Base-by-base conservation (phyloP, 2,329 filamentous ascomycete species). In the Botrytis fabae region DNA sequence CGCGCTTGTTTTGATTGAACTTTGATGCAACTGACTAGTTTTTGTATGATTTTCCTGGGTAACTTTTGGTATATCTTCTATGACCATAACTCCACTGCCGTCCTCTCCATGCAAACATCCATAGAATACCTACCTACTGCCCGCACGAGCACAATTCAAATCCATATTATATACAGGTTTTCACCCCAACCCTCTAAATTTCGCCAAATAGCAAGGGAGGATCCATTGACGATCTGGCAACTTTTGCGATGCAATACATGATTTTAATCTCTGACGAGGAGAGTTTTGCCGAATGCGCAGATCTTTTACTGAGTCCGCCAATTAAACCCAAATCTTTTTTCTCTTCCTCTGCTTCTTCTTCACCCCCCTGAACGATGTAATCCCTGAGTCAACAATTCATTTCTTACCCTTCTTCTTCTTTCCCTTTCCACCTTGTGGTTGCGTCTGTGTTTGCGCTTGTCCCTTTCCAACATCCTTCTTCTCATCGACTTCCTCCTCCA, bases 351-450 rank as follows among this genome's bases (percentile, higher is more conserved):
- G 8, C 38, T n/a, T 54, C n/a, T 57, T 16, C 14, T 32, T 57
- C 2, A 54, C 12, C 14, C 51, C 51, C 12, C 14, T 57, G 25
- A 28, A 18, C n/a, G n/a, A 57, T 28, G 7, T 16, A 44, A 7
- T 61, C 38, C 8, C 14, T 28, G 28, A 32, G 2, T 32, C 2
- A 59, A 59, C 61, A 48, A 42, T 76, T 86, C 84, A 92, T 85
- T 89, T 88, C 85, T 91, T 91, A 63, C 89, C 89, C 83, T 91
- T 91, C 83, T 90, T 92, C 84, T 92, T 92, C 84, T 91, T 92
- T 82, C 89, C 90, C 80, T 85, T 85, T 61, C 84, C 82, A 84
- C 91, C 65, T 20, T 48, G 44, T 7, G 46, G 8, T 51, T 51
- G 64, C 46, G 25, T 35, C 35, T 54, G 64, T n/a, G 25, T 84